Evolutionary conservation across 2,329 filamentous ascomycete genomes (phyloP), one percentile per base, ranked within the genome.

Genomic region (Calonectria multiphialidica): DNA sequence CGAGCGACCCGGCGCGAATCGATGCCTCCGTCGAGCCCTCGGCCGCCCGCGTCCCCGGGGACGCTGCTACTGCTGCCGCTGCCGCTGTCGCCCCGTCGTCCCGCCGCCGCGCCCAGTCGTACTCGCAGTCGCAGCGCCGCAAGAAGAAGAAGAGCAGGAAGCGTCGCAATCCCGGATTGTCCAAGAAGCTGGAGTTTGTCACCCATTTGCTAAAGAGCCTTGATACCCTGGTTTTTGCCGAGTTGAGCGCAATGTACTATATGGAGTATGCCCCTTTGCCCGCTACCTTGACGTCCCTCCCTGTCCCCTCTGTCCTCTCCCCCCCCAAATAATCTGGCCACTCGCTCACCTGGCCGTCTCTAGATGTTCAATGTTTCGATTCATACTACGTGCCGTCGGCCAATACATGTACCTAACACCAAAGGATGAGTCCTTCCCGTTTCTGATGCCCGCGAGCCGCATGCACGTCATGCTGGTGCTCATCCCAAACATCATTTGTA

Each of bases 201-300:
- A 89, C 87, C 47, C 88, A 91, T 76, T 85, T 93, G 72, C 88
- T 92, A 76, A 86, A 86, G 78, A 90, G 87, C 73, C 84, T 93
- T 71, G 92, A 94, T 83, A 88, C 89, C 77, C 79, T 93, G 55
- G 88, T 93, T 61, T 92, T 91, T 81, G 89, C 88, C 47, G 91
- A 93, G 84, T 84, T 93, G 69, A 92, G 90, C 78, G 87, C 89
- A 50, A 77, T 93, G 76, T 94, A 94, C 81, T 93, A 93, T 81
- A 91, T 93, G 89, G 92, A 94, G 92, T 93, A 86, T 68, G 88
- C 81, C n/a, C 49, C 49, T 23, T 23, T 44, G 13, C n/a, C 30
- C 33, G 25, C 28, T 37, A 30, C 25, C 25, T 18, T 35, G 33
- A n/a, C n/a, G n/a, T n/a, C n/a, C n/a, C n/a, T n/a, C n/a, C n/a